Base-by-base conservation (phyloP, 345 rosid genomes). In the Alliaria petiolata region DNA sequence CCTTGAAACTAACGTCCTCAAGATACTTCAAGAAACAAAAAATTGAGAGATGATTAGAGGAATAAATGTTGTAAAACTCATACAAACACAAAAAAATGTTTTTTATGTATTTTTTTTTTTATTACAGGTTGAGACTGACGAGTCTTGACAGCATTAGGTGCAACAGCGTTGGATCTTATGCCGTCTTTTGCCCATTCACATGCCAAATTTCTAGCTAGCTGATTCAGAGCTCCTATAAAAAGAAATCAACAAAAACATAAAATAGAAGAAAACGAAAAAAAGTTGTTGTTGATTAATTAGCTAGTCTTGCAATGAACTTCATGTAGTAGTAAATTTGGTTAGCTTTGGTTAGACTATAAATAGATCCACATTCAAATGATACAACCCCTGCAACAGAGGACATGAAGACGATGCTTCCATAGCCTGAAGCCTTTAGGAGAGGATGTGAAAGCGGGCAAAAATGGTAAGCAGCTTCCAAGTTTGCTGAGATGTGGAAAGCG, bases 101-200 rank as follows among this genome's bases (percentile, higher is more conserved):
- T 22, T 22, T 3, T 1, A 22, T 22, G 25, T 22, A 22, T 22
- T 22, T 22, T 22, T 22, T 4, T 5, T 49, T n/a, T 11, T 8
- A 34, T 56, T 70, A 70, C 74, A n/a, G 17, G 3, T 70, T 59
- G 59, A 16, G 51, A 81, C 82, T 76, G 74, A 25, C 87, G 70
- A 38, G 88, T 86, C 14, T 6, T 55, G 58, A 77, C 67, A 34
- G 42, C 47, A 76, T 74, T 72, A 7, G 90, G 91, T 2, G 90
- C 85, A 26, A 86, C 84, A 1, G 74, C 55, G 40, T 89, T 87
- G 14, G 70, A 50, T 69, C 89, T 79, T 73, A 87, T 87, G 26
- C 76, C 80, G 67, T 87, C 91, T 13, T 69, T 82, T 11, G 86
- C 91, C 89, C 96, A 86, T 61, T 87, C 93, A 38, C 91, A 87